Evolutionary conservation across 73 alveolate genomes (phyloP).

Genomic region (Urostyla sp.): DNA sequence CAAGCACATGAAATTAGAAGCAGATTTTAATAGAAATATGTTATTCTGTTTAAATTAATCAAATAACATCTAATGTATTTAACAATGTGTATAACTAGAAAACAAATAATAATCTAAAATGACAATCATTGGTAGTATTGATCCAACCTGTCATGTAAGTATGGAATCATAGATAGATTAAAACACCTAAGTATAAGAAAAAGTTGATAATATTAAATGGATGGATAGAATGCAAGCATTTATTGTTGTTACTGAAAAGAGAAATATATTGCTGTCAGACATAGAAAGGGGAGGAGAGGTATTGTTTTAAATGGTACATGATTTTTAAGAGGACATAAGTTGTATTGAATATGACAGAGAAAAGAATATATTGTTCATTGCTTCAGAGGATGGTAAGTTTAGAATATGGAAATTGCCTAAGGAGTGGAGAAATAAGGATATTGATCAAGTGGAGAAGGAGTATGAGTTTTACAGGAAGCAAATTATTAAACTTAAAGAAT

Average conservation of each 20-base stretch:
- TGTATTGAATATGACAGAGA: slow-evolving; percentile 23
- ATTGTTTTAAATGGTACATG: slow-evolving; percentile 28
- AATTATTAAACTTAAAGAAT: not conserved
- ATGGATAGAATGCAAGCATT: slow-evolving; percentile 13
- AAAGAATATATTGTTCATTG: slow-evolving; percentile 27
- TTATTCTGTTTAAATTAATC: slow-evolving; percentile 5
- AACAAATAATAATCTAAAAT: not conserved
- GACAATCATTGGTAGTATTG: not conserved
- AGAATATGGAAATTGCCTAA: slow-evolving; percentile 50
- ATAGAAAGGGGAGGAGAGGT: slow-evolving; percentile 1
- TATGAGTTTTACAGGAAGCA: slow-evolving; percentile 45
- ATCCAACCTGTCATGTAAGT: too few relatives aligned
- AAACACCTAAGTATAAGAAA: too few relatives aligned
- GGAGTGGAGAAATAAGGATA: slow-evolving; percentile 28
- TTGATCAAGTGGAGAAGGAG: slow-evolving; percentile 48
- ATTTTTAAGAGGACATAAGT: slow-evolving; percentile 18
- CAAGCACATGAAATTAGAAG: slow-evolving; percentile 1
- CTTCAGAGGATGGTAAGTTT: slow-evolving; percentile 33
- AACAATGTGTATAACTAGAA: not conserved
- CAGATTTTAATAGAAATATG: not conserved
- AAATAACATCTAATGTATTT: not conserved
- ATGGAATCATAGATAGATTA: too few relatives aligned
- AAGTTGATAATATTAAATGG: not conserved
- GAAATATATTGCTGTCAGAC: slow-evolving; percentile 9
- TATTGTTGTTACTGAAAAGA: slow-evolving; percentile 26